Evolutionary conservation across 2,329 filamentous ascomycete genomes (phyloP), one percentile per base, ranked within the genome.

Genomic region (Parafenestella ontariensis): DNA sequence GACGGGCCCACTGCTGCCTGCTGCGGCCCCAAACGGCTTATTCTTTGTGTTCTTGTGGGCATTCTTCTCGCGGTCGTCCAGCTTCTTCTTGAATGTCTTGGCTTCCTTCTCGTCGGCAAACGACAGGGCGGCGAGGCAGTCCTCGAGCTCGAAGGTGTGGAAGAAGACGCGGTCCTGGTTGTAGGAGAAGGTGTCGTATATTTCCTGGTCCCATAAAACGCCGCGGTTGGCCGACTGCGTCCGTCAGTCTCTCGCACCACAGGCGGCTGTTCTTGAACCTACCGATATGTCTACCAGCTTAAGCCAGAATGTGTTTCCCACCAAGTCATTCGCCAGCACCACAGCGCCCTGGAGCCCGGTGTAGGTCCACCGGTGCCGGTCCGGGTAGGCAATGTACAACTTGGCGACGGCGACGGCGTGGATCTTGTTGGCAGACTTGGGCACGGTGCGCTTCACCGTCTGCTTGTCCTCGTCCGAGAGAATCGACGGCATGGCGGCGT

Each of bases 81-180:
- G 91, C 82, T 97, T 98, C 84, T 97, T 96, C 77, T 93, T 89
- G 79, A 99, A 98, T 54, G 91, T 90, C 78, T 91, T 96, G 29
- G 95, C 95, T 79, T 99, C 95, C 78, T 97, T 98, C 81, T 98
- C 95, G 76, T 98, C 95, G 57, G 89, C 88, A 70, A 99, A 99
- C 21, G 92, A 96, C 56, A 99, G 80, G 0, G 89, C 95, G 5
- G 92, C 95, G 56, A 96, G 80, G 70, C 92, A 98, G 60, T 96
- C 88, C 77, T 98, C 93, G 51, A 96, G 85, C 79, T 99, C 95
- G 74, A 99, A 99, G 5, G 91, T 92, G 78, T 98, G 93, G 79
- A 99, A 99, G 79, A 97, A 99, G 56, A 91, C 94, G 58, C 95
- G 89, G 75, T 99, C 95, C 73, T 97, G 94, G 78, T 97, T 96